Base-by-base conservation (phyloP, 2,329 filamentous ascomycete species). In the Aureobasidium pullulans region DNA sequence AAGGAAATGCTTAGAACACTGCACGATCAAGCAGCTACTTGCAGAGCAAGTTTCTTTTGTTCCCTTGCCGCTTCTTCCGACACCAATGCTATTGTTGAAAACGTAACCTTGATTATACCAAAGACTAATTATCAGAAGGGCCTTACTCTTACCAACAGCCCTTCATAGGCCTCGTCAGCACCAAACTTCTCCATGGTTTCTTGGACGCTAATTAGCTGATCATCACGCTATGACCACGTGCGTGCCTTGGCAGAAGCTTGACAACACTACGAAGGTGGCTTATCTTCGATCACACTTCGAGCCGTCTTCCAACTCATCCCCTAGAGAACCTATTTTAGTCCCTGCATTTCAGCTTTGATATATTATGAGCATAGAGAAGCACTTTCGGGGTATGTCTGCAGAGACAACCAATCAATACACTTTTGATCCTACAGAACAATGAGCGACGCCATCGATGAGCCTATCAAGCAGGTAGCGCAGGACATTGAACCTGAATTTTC, bases 401-500 rank as follows among this genome's bases (percentile, higher is more conserved):
- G 19, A 46, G 42, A 29, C 11, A n/a, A 29, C 15, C 8, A 11
- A 6, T n/a, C 32, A 28, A 28, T 4, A 11, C 19, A 16, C 16
- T 36, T 13, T 29, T 2, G 31, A 37, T 8, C 16, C 31, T 28
- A 36, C 40, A 15, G 36, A 40, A 44, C 31, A 36, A 79, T 79
- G 77, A 78, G 77, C 66, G 81, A 84, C 64, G 80, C 81, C 3
- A 80, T 79, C 11, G 72, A 83, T 61, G 75, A 76, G 60, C 72
- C 78, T 19, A 75, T 82, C 54, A 65, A 73, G 31, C 69, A 79
- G 42, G 77, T 75, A 13, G 76, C 77, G 7, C 65, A 78, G 16
- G 72, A 76, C 61, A 67, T 80, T 31, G 75, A 80, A n/a, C 31
- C 54, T n/a, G 49, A 62, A 31, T 29, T 43, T 43, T 57, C 65